Evolutionary conservation across 2,329 filamentous ascomycete genomes (phyloP), one percentile per base, ranked within the genome.

Genomic region (Xylariaceae sp.): DNA sequence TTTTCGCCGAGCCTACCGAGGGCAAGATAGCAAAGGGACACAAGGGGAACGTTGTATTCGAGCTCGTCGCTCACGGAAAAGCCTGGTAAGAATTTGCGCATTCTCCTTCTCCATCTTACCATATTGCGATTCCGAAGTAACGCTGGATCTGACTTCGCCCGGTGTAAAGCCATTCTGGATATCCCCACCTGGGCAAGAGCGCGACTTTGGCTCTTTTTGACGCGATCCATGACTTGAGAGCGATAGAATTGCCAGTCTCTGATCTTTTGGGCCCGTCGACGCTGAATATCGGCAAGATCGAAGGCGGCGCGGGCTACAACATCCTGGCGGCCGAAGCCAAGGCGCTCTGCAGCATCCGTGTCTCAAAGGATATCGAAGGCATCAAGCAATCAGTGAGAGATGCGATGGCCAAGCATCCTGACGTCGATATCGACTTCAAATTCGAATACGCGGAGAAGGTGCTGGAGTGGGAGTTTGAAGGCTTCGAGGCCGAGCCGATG

Each of bases 1-100:
- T 72, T 44, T 81, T 82, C 57, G 79, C 77, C 7, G 79, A 82
- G 60, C 79, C 79, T 4, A 81, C 79, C 0, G 79, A 80, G 60
- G 74, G 72, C 35, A 80, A 78, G 60, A 69, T 81, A 0, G 77
- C 75, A 0, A 72, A 73, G 11, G 79, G 79, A 5, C 79, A 81
- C 65, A 81, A 81, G 64, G 79, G 79, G 0, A 64, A 68, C 44
- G 62, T 67, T 5, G 65, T 67, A 19, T 70, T 70, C 45, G 66
- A 70, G 47, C 45, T 71, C 7, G 56, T 67, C 4, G 65, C 62
- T 11, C 58, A 63, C 9, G 70, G 70, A 2, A 63, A 65, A 11
- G 59, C 60, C 19, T 66, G 64, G 63, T 63, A 60, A 60, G 62
- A 46, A 32, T 8, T 30, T 9, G 1, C 2, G 7, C 11, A 1